These are phyloP conservation scores for Pueraria montana DNA, from an alignment of 306 rosid species.

Conservation along the genomic window DNA sequence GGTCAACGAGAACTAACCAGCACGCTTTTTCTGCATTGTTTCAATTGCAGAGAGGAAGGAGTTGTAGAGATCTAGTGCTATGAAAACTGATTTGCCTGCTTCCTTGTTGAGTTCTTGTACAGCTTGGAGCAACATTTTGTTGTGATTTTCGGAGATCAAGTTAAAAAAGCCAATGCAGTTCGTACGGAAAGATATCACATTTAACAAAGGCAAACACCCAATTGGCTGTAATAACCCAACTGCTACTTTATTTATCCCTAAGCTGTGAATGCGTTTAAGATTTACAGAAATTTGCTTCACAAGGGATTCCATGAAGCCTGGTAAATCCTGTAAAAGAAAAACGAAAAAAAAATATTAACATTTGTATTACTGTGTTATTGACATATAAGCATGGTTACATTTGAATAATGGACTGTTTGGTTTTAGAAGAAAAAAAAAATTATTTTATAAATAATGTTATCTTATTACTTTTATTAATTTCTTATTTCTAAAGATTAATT, in stretches of 20 bases:
- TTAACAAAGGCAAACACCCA: slow-evolving; percentile 57
- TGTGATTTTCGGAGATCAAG: slow-evolving; percentile 51
- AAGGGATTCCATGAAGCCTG: slow-evolving; percentile 39
- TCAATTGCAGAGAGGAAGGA: slow-evolving; percentile 45
- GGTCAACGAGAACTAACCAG: slow-evolving; percentile 28
- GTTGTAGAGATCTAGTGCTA: slow-evolving; percentile 55
- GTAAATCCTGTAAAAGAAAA: slow-evolving; percentile 43
- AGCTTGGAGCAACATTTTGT: slow-evolving; percentile 43
- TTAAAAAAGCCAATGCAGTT: slow-evolving; percentile 35
- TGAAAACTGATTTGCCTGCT: slow-evolving; percentile 34
- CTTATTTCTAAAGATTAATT: too few relatives aligned
- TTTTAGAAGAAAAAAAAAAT: too few relatives aligned
- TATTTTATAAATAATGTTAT: too few relatives aligned
- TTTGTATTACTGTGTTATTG: background rate
- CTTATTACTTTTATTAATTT: too few relatives aligned
- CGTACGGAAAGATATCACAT: background rate
- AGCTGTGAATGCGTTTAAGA: slow-evolving; percentile 52
- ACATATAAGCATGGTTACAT: background rate
- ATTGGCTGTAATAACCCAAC: slow-evolving; percentile 59
- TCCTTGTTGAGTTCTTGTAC: slow-evolving; percentile 45
- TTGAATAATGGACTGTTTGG: background rate
- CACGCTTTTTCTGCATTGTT: background rate
- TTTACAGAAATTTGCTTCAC: slow-evolving; percentile 50
- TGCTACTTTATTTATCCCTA: slow-evolving; percentile 54
- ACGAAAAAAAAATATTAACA: background rate